A percentile compares a stretch with the other conserved stretches of the same genome.
Conservation (phyloP, 441 rosid species). For the Adansonia grandidieri region DNA sequence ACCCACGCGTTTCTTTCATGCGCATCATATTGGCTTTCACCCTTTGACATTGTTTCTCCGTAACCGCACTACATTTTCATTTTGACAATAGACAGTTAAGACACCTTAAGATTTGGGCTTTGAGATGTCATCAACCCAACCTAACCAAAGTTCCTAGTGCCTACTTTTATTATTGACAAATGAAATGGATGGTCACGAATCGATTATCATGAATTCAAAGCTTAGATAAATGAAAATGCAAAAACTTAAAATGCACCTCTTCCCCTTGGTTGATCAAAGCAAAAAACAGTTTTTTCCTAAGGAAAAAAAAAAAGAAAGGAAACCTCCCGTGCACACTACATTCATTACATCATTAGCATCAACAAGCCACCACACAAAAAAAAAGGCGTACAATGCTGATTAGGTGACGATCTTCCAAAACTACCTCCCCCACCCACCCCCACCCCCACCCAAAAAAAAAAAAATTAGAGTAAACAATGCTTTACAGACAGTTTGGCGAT, state of each 20-base stretch:
- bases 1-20: neutral
- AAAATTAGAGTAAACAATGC: slow-evolving; percentile 30
- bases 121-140: neutral
- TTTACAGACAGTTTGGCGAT: slow-evolving; percentile 47
- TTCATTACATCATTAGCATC: slow-evolving; percentile 24
- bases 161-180: neutral
- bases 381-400: slow-evolving; percentile 17
- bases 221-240: neutral
- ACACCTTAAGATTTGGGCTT: neutral
- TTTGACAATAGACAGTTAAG: neutral
- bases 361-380: slow-evolving; percentile 22
- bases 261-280: neutral
- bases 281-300: neutral
- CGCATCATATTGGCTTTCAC: neutral
- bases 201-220: too few relatives aligned
- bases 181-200: neutral
- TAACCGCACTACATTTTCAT: neutral
- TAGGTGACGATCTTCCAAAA: slow-evolving; percentile 16
- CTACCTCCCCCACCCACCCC: neutral
- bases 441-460: neutral
- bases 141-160: neutral
- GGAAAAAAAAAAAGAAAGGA: neutral
- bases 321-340: neutral
- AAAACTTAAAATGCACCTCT: neutral
- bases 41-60: neutral